Conservation (phyloP, 805 yeast genomes). For the Torulaspora quercuum region DNA sequence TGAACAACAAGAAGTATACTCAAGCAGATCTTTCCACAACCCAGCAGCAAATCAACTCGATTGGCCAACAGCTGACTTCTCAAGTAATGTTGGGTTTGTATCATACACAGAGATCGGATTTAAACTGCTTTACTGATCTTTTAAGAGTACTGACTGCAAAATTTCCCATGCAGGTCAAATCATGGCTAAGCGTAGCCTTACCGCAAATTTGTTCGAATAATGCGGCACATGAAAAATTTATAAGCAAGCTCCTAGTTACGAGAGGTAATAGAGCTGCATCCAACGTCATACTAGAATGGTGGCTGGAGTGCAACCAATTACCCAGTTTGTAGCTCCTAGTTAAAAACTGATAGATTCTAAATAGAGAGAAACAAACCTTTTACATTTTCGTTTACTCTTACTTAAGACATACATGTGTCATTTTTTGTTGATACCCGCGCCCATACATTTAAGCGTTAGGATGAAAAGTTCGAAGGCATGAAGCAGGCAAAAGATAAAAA, state of each 20-base stretch:
- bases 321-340: slow-evolving; percentile 22
- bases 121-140: slow-evolving; percentile 55
- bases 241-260: slow-evolving; percentile 56
- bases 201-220: slow-evolving; percentile 31
- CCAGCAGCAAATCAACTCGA: slow-evolving; percentile 26
- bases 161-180: slow-evolving; percentile 46
- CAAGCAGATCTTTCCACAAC: slow-evolving; percentile 41
- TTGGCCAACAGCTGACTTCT: slow-evolving; percentile 33
- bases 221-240: slow-evolving; percentile 42
- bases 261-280: slow-evolving; percentile 64
- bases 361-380: not conserved
- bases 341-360: slow-evolving; percentile 3
- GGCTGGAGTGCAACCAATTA: slow-evolving; percentile 58
- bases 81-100: slow-evolving; percentile 44
- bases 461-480: slow-evolving; percentile 3
- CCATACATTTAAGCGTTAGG: slow-evolving; percentile 8
- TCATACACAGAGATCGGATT: slow-evolving; percentile 53
- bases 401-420: no score
- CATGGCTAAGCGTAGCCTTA: slow-evolving; percentile 42
- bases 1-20: slow-evolving; percentile 47
- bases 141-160: slow-evolving; percentile 49
- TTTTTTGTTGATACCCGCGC: slow-evolving; percentile 17
- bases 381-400: not conserved
- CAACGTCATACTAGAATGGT: slow-evolving; percentile 56
- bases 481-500: not conserved